Percentiles rank a stretch among this genome's conserved stretches.
phyloP scores from a whole-genome alignment of 176 grass and related monocot genomes.

The Oryza meridionalis region DNA sequence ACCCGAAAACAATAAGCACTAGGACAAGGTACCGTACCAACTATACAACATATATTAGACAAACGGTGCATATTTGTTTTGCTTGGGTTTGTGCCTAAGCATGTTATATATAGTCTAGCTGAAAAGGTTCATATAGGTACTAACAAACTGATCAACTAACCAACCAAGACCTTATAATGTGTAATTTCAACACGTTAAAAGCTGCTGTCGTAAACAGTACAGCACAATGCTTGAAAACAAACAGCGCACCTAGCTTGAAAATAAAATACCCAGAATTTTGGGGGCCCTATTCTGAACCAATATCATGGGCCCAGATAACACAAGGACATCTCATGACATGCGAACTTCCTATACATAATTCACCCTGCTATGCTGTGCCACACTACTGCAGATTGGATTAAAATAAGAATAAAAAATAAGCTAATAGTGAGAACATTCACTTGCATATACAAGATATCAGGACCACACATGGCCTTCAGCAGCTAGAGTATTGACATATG shows the following conservation, averaged over 20 bases:
- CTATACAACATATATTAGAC: background rate
- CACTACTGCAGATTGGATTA: constrained; percentile 13
- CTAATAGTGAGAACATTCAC: background rate
- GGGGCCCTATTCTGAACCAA: background rate
- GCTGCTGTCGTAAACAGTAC: background rate
- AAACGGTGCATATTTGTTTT: background rate
- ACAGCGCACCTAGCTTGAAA: background rate
- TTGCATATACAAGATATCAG: background rate
- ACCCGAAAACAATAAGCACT: background rate
- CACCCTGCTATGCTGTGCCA: background rate
- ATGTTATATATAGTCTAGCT: background rate
- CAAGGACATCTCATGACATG: background rate
- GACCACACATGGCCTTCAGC: background rate
- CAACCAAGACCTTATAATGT: background rate
- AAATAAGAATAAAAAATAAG: background rate
- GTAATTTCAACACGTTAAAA: background rate
- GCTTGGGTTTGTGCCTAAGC: background rate
- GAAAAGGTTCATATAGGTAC: background rate
- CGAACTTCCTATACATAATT: background rate
- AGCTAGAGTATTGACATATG: background rate
- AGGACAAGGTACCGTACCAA: too few species aligned
- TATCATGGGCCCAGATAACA: background rate
- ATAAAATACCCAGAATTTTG: background rate
- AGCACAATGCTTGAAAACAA: background rate
- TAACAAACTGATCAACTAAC: background rate